Evolutionary conservation across 352 stramenopile genomes (phyloP).

Genomic region (Phytophthora cajani): DNA sequence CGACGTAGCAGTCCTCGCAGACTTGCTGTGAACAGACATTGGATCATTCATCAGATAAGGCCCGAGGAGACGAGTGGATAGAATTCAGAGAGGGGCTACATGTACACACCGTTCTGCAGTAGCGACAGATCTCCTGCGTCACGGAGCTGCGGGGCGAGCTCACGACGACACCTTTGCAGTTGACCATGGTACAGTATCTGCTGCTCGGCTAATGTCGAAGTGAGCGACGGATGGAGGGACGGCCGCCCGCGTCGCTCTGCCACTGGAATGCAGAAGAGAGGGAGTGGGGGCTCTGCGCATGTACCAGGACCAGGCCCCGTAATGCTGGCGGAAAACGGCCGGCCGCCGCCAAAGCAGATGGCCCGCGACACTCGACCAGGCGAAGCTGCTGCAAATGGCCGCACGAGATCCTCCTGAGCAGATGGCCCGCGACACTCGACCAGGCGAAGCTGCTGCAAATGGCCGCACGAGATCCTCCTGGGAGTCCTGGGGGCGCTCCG

Average conservation of each 20-base stretch:
- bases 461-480: background rate
- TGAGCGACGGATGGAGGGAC: background rate
- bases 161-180: slow-evolving; percentile 24
- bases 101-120: slow-evolving; percentile 30
- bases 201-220: slow-evolving; percentile 1
- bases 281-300: slow-evolving; percentile 12
- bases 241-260: slow-evolving; percentile 1
- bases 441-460: slow-evolving; percentile 17
- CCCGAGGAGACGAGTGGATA: background rate
- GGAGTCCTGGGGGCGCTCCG: slow-evolving; percentile 4
- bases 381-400: slow-evolving; percentile 5
- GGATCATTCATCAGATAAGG: background rate
- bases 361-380: slow-evolving; percentile 15
- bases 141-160: background rate
- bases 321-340: slow-evolving; percentile 10
- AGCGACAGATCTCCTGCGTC: slow-evolving; percentile 37
- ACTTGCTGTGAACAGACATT: slow-evolving; percentile 26
- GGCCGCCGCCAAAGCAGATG: slow-evolving; percentile 31
- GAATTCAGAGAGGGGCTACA: background rate
- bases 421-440: slow-evolving; percentile 19
- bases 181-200: slow-evolving; percentile 28
- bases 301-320: slow-evolving; percentile 26
- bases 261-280: slow-evolving; percentile 23
- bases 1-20: slow-evolving; percentile 30
- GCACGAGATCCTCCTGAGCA: slow-evolving; percentile 2